A percentile compares a stretch with the other conserved stretches of the same genome.
phyloP scores from a whole-genome alignment of 1,284 basidiomycete genomes.

The Chalciporus sp. region DNA sequence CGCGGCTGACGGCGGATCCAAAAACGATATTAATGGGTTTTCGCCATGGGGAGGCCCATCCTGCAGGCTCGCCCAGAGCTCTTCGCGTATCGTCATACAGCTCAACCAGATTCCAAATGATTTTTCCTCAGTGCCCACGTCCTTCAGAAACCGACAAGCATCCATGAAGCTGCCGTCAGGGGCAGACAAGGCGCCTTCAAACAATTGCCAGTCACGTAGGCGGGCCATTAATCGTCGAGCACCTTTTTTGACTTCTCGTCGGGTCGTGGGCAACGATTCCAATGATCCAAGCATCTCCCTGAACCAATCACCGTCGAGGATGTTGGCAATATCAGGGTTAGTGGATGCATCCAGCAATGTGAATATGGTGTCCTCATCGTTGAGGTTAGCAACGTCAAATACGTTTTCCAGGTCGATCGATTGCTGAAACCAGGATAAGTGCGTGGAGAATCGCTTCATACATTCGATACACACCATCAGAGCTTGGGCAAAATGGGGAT shows the following conservation, averaged over 20 bases:
- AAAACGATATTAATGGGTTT: conserved; percentile 17
- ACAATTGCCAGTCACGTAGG: conserved; percentile 58
- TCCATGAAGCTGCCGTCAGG: conserved; percentile 48
- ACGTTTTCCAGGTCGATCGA: conserved; percentile 53
- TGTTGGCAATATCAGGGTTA: conserved; percentile 61
- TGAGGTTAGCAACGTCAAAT: conserved; percentile 52
- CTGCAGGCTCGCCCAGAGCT: conserved; percentile 40
- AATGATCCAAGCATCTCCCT: conserved; percentile 46
- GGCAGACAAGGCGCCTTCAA: conserved; percentile 62
- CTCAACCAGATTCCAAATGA: conserved; percentile 72
- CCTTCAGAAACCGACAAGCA: conserved; percentile 53
- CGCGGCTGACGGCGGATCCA: conserved; percentile 18
- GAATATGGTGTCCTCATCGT: conserved; percentile 54
- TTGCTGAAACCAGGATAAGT: conserved; percentile 42
- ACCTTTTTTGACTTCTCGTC: conserved; percentile 44
- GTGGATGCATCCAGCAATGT: conserved; percentile 62
- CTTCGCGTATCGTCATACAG: conserved; percentile 59
- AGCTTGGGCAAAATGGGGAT: conserved; percentile 44
- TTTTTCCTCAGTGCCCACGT: conserved; percentile 62
- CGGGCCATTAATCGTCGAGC: conserved; percentile 50
- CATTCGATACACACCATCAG: conserved; percentile 44
- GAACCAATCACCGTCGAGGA: conserved; percentile 38
- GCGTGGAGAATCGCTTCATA: not conserved
- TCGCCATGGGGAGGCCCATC: conserved; percentile 12
- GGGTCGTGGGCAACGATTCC: conserved; percentile 40